Conservation (phyloP, 2,329 filamentous ascomycete species). For the Cercospora sp. region DNA sequence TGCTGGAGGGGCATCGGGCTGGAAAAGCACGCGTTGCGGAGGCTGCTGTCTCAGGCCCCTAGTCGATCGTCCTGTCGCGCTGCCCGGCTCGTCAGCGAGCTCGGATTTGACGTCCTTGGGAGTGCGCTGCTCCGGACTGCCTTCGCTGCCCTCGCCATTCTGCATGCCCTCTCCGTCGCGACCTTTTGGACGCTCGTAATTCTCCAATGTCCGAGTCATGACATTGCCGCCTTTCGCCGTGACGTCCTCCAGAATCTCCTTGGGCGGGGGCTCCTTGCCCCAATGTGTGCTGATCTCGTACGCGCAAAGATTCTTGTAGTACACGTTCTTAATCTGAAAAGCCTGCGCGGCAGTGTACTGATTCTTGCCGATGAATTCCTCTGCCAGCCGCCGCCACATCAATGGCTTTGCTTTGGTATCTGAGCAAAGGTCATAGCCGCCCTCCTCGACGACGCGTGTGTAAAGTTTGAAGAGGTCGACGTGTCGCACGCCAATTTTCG, state of each 20-base stretch:
- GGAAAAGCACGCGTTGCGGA: slow-evolving; percentile 79
- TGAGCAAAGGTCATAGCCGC: slow-evolving; percentile 79
- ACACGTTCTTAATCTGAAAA: slow-evolving; percentile 82
- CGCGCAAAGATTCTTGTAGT: slow-evolving; percentile 82
- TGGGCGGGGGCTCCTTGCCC: slow-evolving; percentile 78
- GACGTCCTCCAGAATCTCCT: slow-evolving; percentile 79
- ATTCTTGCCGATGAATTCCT: slow-evolving; percentile 72
- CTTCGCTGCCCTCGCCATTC: slow-evolving; percentile 57
- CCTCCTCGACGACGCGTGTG: slow-evolving; percentile 71
- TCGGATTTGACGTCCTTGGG: slow-evolving; percentile 55
- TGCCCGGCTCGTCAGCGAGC: slow-evolving; percentile 52
- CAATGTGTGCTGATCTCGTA: slow-evolving; percentile 81
- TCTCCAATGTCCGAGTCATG: slow-evolving; percentile 76
- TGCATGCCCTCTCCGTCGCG: slow-evolving; percentile 49
- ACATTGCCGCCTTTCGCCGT: slow-evolving; percentile 79
- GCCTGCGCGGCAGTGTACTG: slow-evolving; percentile 79
- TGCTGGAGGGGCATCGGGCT: slow-evolving; percentile 70
- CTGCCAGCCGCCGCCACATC: slow-evolving; percentile 78
- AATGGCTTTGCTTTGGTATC: slow-evolving; percentile 72
- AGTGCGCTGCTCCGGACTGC: slow-evolving; percentile 49
- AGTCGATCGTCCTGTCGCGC: slow-evolving; percentile 38
- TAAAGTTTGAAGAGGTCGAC: slow-evolving; percentile 79
- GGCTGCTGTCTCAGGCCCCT: slow-evolving; percentile 68
- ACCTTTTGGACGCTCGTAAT: slow-evolving; percentile 59
- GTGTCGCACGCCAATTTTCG: slow-evolving; percentile 74